Percentiles rank a stretch among this genome's conserved stretches.
Evolutionary conservation across 805 yeast species (phyloP).

Genomic region (Saccharomycopsis fermentans): DNA sequence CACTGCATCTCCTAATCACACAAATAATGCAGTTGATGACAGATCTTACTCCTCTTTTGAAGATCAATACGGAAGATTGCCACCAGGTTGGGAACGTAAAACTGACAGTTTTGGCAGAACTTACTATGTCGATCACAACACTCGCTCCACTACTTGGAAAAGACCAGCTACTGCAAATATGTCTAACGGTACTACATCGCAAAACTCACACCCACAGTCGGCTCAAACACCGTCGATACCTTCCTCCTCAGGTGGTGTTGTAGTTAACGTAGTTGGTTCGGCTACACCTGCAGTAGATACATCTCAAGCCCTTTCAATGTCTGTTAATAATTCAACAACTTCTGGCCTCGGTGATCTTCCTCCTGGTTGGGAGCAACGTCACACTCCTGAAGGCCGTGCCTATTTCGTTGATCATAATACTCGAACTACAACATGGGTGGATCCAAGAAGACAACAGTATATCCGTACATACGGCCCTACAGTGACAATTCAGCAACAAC

Average conservation of each 20-base stretch:
- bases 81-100: constrained; percentile 98
- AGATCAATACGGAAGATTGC: constrained; percentile 92
- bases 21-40: constrained; percentile 23
- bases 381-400: constrained; percentile 96
- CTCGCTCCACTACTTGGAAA: constrained; percentile 98
- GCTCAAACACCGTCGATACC: constrained; percentile 37
- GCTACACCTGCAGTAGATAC: constrained; percentile 35
- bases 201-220: constrained; percentile 41
- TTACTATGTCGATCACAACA: constrained; percentile 95
- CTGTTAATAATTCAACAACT: constrained; percentile 73
- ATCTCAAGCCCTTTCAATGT: constrained; percentile 56
- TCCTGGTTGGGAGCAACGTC: constrained; percentile 98
- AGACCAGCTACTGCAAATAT: constrained; percentile 80
- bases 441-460: constrained; percentile 97
- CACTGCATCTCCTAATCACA: constrained; percentile 24
- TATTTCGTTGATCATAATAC: constrained; percentile 98
- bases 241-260: constrained; percentile 29
- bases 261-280: constrained; percentile 30
- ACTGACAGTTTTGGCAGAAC: constrained; percentile 97
- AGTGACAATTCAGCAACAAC: constrained; percentile 90
- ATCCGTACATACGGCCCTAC: constrained; percentile 87
- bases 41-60: constrained; percentile 88
- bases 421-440: constrained; percentile 99
- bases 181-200: constrained; percentile 55
- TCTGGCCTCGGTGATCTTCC: constrained; percentile 96